These are phyloP conservation scores for Guadua angustifolia DNA, from an alignment of 176 grass and related monocot genomes.

Conservation along the genomic window DNA sequence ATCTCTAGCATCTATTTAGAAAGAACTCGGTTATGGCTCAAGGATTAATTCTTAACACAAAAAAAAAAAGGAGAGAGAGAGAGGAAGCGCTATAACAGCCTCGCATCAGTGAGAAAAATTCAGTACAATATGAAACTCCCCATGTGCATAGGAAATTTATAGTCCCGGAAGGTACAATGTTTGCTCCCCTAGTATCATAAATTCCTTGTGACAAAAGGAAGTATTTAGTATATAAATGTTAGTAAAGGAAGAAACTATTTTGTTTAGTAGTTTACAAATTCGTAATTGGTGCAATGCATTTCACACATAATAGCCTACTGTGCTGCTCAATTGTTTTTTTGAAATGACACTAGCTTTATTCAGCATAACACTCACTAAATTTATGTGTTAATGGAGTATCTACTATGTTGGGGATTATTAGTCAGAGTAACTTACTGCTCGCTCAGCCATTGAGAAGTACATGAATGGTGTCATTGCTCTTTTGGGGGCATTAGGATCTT, in stretches of 20 bases:
- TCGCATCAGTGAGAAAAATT: neutral
- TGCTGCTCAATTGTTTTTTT: slow-evolving; percentile 15
- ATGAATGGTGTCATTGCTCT: slow-evolving; percentile 90
- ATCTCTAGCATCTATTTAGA: slow-evolving; percentile 17
- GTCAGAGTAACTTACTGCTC: slow-evolving; percentile 64
- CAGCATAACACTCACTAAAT: neutral
- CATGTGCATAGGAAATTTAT: neutral
- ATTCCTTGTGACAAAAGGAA: neutral
- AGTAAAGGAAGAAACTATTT: neutral
- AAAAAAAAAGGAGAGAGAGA: too few species aligned
- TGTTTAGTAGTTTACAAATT: neutral
- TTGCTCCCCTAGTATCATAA: neutral
- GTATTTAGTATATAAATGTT: neutral
- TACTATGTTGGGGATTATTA: neutral
- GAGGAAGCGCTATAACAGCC: neutral
- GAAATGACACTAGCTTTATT: slow-evolving; percentile 8
- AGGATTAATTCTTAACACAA: neutral
- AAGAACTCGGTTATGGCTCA: neutral
- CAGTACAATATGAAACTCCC: neutral
- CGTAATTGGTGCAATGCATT: neutral
- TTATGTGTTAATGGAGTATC: neutral
- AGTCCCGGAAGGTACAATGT: neutral
- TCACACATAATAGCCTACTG: slow-evolving; percentile 1
- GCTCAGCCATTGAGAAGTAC: slow-evolving; percentile 95
- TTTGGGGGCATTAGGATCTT: slow-evolving; percentile 97